phyloP scores from a whole-genome alignment of 805 yeast genomes.

The Metschnikowia picachoensis region DNA sequence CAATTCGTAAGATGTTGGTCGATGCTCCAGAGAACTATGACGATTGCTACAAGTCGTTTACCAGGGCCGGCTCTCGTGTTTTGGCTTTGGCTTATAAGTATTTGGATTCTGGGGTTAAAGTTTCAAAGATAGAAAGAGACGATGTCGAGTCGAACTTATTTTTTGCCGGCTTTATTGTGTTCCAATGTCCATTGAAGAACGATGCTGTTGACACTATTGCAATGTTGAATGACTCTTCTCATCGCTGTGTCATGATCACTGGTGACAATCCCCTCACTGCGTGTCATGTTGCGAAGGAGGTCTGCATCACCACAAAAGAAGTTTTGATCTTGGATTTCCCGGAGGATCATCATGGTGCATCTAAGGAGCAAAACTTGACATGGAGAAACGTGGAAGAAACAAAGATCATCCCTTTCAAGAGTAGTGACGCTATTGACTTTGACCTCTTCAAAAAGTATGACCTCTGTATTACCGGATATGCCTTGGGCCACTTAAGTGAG shows the following conservation, averaged over 20 bases:
- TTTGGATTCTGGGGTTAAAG: slow-evolving; percentile 49
- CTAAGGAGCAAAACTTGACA: slow-evolving; percentile 53
- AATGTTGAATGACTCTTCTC: slow-evolving; percentile 93
- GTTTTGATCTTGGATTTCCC: slow-evolving; percentile 84
- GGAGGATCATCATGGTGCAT: slow-evolving; percentile 55
- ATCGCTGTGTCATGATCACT: slow-evolving; percentile 95
- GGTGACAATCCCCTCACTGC: slow-evolving; percentile 99
- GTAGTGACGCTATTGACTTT: slow-evolving; percentile 53
- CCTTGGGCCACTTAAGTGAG: slow-evolving; percentile 60
- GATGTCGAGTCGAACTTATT: slow-evolving; percentile 67
- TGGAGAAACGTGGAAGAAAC: slow-evolving; percentile 87
- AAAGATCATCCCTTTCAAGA: slow-evolving; percentile 60
- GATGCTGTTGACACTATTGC: slow-evolving; percentile 88
- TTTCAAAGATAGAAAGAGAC: slow-evolving; percentile 61
- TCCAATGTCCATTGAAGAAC: slow-evolving; percentile 93
- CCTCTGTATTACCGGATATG: slow-evolving; percentile 91
- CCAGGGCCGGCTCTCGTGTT: slow-evolving; percentile 95
- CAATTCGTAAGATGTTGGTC: slow-evolving; percentile 71
- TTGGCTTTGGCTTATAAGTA: slow-evolving; percentile 88
- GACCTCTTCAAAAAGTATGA: slow-evolving; percentile 64
- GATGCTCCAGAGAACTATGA: slow-evolving; percentile 78
- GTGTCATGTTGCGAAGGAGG: slow-evolving; percentile 94
- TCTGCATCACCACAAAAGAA: slow-evolving; percentile 77
- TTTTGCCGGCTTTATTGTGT: slow-evolving; percentile 92
- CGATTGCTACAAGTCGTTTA: slow-evolving; percentile 79